Conservation (phyloP, 2,329 filamentous ascomycete genomes). For the Coniosporium tulheliwenetii region DNA sequence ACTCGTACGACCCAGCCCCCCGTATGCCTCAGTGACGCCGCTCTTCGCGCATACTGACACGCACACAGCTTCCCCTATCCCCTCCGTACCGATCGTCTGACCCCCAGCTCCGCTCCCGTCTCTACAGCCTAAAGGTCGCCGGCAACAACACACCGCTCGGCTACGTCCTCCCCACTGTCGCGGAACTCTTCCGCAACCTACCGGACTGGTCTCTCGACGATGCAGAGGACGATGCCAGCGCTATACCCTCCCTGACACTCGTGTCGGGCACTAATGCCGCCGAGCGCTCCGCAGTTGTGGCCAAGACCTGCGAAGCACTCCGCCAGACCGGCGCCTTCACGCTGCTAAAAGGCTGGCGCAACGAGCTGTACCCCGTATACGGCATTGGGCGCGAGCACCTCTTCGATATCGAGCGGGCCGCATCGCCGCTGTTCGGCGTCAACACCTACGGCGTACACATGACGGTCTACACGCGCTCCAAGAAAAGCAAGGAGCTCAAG, state of each 20-base stretch:
- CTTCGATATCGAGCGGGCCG: slow-evolving; percentile 64
- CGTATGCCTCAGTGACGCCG: neutral
- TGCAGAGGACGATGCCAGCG: slow-evolving; percentile 11
- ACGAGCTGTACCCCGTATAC: slow-evolving; percentile 70
- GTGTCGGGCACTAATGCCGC: slow-evolving; percentile 42
- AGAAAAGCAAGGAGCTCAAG: slow-evolving; percentile 41
- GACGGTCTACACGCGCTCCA: slow-evolving; percentile 48
- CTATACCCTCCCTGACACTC: slow-evolving; percentile 44
- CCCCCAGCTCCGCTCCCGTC: slow-evolving; percentile 37
- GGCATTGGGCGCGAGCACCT: slow-evolving; percentile 43
- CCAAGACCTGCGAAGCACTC: slow-evolving; percentile 49
- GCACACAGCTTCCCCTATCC: slow-evolving; percentile 59
- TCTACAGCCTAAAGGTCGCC: slow-evolving; percentile 8
- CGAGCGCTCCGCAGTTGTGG: slow-evolving; percentile 44
- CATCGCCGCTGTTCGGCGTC: slow-evolving; percentile 57
- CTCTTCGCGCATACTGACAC: neutral
- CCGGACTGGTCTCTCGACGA: slow-evolving; percentile 48
- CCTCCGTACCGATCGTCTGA: slow-evolving; percentile 27
- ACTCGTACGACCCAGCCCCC: slow-evolving; percentile 22
- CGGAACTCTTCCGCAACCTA: slow-evolving; percentile 36
- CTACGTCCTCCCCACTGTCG: slow-evolving; percentile 45
- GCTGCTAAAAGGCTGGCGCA: slow-evolving; percentile 62
- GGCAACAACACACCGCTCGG: slow-evolving; percentile 47
- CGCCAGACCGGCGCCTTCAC: slow-evolving; percentile 55
- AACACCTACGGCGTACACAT: slow-evolving; percentile 68